Conservation (phyloP, 2,329 filamentous ascomycete species). For the Penicillium oxalicum region DNA sequence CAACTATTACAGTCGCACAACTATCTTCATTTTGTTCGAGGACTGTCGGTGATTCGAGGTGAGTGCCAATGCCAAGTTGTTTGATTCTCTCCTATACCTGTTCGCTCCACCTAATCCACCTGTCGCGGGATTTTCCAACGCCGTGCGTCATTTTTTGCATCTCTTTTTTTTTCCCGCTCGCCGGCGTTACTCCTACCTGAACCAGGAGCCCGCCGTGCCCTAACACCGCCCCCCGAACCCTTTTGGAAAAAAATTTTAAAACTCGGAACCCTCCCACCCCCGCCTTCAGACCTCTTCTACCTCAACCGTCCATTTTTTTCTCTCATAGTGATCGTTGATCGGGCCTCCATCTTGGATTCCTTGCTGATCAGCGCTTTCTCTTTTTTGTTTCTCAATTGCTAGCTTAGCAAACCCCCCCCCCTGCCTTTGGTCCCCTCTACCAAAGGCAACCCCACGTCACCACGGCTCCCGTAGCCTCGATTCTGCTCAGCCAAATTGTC, state of each 20-base stretch:
- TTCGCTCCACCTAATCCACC: not conserved
- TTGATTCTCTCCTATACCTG: not conserved
- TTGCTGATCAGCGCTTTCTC: not conserved
- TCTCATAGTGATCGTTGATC: constrained; percentile 10
- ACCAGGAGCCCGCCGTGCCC: constrained; percentile 15
- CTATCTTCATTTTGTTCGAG: too few species aligned
- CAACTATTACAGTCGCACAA: too few species aligned
- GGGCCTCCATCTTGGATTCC: not conserved
- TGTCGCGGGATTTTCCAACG: not conserved
- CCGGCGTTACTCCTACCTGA: too few species aligned
- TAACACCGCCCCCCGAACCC: constrained; percentile 14
- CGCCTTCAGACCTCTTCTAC: constrained; percentile 3
- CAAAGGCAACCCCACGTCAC: constrained; percentile 34
- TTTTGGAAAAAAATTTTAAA: constrained; percentile 11
- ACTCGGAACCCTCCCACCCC: constrained; percentile 6
- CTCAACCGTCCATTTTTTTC: constrained; percentile 15
- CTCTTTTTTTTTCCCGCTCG: not conserved
- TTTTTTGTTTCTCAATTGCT: constrained; percentile 3
- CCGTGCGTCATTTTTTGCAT: constrained; percentile 17
- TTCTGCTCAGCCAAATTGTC: constrained; percentile 38
- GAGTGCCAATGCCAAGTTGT: constrained; percentile 1
- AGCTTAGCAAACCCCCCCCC: not conserved
- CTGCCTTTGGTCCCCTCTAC: constrained; percentile 35
- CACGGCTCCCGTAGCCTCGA: constrained; percentile 36
- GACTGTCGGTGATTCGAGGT: too few species aligned